Conservation (phyloP, 1,139 yeast species). For the Sugiyamaella novakii region DNA sequence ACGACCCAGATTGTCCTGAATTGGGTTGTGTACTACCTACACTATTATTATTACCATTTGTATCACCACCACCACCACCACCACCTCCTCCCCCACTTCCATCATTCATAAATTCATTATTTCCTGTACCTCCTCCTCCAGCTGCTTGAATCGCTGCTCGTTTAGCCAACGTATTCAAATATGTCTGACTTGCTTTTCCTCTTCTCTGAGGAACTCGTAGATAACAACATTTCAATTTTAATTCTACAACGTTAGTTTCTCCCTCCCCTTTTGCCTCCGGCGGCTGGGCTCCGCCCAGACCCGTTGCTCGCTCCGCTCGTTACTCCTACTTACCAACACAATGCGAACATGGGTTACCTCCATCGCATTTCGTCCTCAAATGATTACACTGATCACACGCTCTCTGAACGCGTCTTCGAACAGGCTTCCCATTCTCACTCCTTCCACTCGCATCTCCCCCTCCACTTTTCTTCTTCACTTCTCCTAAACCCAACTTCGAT, state of each 20-base stretch:
- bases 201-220: constrained; percentile 45
- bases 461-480: not conserved
- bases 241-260: constrained; percentile 22
- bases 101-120: constrained; percentile 5
- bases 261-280: not conserved
- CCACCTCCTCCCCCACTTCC: constrained; percentile 1
- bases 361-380: constrained; percentile 48
- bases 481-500: constrained; percentile 1
- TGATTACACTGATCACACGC: constrained; percentile 50
- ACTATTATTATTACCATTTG: not conserved
- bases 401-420: constrained; percentile 35
- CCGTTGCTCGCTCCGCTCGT: constrained; percentile 8
- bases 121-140: constrained; percentile 10
- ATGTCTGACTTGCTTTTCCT: constrained; percentile 43
- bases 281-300: constrained; percentile 9
- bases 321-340: constrained; percentile 38
- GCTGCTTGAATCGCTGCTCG: constrained; percentile 21
- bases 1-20: not conserved
- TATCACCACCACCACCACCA: constrained; percentile 1
- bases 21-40: not conserved
- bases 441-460: not conserved
- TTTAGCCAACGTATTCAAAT: constrained; percentile 30
- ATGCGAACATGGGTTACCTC: constrained; percentile 45
- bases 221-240: constrained; percentile 43
- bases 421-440: constrained; percentile 7